Evolutionary conservation across 768 basidiomycete genomes (phyloP).

Genomic region (Pulveroboletus ravenelii): DNA sequence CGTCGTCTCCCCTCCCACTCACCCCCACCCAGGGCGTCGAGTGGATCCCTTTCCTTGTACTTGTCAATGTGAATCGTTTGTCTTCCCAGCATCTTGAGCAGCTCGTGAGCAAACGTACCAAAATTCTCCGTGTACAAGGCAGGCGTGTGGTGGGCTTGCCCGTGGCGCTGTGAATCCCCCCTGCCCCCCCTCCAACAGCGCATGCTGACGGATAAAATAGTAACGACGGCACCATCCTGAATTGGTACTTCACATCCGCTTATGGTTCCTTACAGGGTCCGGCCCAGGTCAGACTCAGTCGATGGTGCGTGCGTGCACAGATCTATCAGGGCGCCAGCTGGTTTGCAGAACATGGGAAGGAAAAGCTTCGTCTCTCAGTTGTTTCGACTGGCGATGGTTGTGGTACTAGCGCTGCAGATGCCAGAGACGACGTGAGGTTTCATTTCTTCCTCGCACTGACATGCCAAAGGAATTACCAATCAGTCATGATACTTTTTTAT

Average conservation of each 20-base stretch:
- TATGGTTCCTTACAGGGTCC: constrained; percentile 16
- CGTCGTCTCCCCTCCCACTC: constrained; percentile 17
- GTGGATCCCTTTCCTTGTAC: constrained; percentile 18
- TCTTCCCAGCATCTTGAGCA: constrained; percentile 10
- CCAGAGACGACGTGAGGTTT: constrained; percentile 13
- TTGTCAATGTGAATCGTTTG: constrained; percentile 8
- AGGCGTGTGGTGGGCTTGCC: constrained; percentile 24
- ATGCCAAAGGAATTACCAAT: not conserved
- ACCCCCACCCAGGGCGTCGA: constrained; percentile 25
- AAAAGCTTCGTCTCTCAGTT: not conserved
- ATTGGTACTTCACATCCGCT: constrained; percentile 23
- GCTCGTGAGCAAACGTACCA: constrained; percentile 16
- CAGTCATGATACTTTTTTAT: not conserved
- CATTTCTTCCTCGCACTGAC: not conserved
- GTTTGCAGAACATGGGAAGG: not conserved
- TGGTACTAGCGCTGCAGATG: constrained; percentile 14
- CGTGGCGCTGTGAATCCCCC: constrained; percentile 22
- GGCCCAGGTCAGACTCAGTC: constrained; percentile 1
- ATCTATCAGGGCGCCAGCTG: not conserved
- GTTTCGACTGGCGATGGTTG: constrained; percentile 1
- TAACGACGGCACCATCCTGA: constrained; percentile 26
- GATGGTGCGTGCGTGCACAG: not conserved
- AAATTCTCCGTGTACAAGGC: constrained; percentile 17
- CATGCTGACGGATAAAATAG: constrained; percentile 14
- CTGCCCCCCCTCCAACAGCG: not conserved